A percentile compares a stretch with the other conserved stretches of the same genome.
phyloP scores from a whole-genome alignment of 768 basidiomycete genomes.

The Amanita pallidorosea region DNA sequence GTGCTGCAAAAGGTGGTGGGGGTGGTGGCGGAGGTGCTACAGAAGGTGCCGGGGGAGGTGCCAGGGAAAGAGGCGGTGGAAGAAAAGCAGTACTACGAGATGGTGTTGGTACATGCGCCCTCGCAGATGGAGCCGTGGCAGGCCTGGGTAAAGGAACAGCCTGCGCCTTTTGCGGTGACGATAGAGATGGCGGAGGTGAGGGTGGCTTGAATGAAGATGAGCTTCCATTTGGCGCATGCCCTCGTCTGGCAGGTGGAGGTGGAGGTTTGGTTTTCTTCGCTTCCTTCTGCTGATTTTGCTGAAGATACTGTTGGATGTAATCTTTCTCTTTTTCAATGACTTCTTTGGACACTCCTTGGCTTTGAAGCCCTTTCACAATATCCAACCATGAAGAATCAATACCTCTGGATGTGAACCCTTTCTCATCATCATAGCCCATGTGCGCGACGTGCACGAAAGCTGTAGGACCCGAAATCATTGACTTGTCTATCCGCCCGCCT shows the following conservation, averaged over 20 bases:
- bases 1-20: no score
- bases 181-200: conserved; percentile 22
- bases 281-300: conserved; percentile 23
- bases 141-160: conserved; percentile 16
- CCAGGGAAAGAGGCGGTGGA: conserved; percentile 19
- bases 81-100: conserved; percentile 22
- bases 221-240: conserved; percentile 24
- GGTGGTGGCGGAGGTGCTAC: conserved; percentile 15
- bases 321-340: conserved; percentile 72
- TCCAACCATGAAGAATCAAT: conserved; percentile 87
- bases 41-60: conserved; percentile 9
- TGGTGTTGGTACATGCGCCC: conserved; percentile 17
- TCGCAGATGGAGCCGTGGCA: conserved; percentile 15
- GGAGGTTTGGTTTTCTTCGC: conserved; percentile 38
- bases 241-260: conserved; percentile 39
- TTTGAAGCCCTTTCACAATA: conserved; percentile 55
- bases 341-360: conserved; percentile 53
- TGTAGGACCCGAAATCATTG: conserved; percentile 79
- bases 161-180: conserved; percentile 19
- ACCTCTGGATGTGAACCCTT: conserved; percentile 76
- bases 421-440: conserved; percentile 86
- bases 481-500: conserved; percentile 83
- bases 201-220: conserved; percentile 18
- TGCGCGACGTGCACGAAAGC: conserved; percentile 86
- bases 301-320: conserved; percentile 71